These are phyloP conservation scores for Zizania palustris DNA, from an alignment of 202 grass and related monocot species.

Conservation along the genomic window DNA sequence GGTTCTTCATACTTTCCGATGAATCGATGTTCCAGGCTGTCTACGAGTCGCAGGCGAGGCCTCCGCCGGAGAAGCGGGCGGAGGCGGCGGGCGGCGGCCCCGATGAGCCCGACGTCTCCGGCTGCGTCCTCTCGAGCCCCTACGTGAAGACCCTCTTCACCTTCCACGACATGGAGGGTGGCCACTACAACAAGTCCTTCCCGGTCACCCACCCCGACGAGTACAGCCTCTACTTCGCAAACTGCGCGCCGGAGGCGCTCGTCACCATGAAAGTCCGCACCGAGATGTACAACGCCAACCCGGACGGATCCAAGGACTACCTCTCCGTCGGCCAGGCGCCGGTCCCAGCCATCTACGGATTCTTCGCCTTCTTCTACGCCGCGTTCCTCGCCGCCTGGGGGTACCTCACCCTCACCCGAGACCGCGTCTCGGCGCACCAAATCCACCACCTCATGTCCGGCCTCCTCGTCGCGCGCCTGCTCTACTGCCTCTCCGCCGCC, in stretches of 20 bases:
- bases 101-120: constrained; percentile 42
- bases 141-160: constrained; percentile 64
- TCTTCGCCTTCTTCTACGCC: constrained; percentile 62
- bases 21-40: constrained; percentile 68
- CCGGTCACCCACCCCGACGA: constrained; percentile 75
- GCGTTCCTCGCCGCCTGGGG: constrained; percentile 61
- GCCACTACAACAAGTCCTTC: constrained; percentile 64
- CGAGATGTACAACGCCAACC: constrained; percentile 74
- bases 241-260: constrained; percentile 48
- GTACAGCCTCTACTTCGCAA: constrained; percentile 39
- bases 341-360: constrained; percentile 66
- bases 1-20: constrained; percentile 77
- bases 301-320: constrained; percentile 63
- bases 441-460: constrained; percentile 91
- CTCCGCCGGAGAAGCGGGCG: constrained; percentile 40
- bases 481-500: constrained; percentile 75
- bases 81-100: constrained; percentile 39
- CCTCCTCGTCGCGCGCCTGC: constrained; percentile 61
- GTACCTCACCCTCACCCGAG: constrained; percentile 62
- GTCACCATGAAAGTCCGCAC: constrained; percentile 78
- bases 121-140: constrained; percentile 65
- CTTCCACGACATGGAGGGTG: constrained; percentile 48
- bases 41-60: constrained; percentile 52
- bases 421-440: constrained; percentile 46
- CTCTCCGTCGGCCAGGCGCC: constrained; percentile 76